These are phyloP conservation scores for Clitopilus passeckerianus DNA, from an alignment of 768 basidiomycete species.

Conservation along the genomic window DNA sequence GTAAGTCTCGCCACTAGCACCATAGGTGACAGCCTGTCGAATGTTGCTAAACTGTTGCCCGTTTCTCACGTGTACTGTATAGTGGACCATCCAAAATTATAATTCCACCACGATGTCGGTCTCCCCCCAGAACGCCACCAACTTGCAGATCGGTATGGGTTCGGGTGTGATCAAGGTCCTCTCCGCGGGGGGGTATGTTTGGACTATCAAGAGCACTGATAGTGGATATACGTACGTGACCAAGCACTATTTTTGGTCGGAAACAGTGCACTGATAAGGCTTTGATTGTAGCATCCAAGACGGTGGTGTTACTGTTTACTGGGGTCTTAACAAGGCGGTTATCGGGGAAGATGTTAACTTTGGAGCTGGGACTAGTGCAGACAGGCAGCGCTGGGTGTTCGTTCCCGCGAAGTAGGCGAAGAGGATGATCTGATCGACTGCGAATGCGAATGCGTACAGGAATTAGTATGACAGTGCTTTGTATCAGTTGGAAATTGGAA, in stretches of 20 bases:
- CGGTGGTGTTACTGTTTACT: conserved; percentile 7
- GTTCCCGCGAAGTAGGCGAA: no score
- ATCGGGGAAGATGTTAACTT: conserved; percentile 5
- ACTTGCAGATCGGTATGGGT: conserved; percentile 10
- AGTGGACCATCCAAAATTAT: conserved; percentile 3
- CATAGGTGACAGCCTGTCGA: background rate
- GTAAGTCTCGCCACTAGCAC: conserved; percentile 1
- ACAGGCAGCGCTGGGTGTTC: background rate
- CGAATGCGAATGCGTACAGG: no score
- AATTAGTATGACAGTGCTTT: no score
- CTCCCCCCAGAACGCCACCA: background rate
- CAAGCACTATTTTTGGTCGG: background rate
- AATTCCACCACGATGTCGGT: conserved; percentile 1
- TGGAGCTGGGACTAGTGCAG: background rate
- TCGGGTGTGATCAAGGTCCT: conserved; percentile 3
- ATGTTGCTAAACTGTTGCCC: no score
- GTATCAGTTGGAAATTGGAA: no score
- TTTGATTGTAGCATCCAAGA: conserved; percentile 10
- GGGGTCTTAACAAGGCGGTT: conserved; percentile 3
- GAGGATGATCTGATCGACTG: no score
- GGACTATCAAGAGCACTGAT: conserved; percentile 4
- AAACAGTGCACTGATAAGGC: background rate
- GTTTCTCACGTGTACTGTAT: no score
- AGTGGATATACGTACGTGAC: background rate
- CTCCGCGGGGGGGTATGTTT: conserved; percentile 7